A percentile compares a stretch with the other conserved stretches of the same genome.
phyloP scores from a whole-genome alignment of 257 asterid genomes.

The Scutellaria barbata region DNA sequence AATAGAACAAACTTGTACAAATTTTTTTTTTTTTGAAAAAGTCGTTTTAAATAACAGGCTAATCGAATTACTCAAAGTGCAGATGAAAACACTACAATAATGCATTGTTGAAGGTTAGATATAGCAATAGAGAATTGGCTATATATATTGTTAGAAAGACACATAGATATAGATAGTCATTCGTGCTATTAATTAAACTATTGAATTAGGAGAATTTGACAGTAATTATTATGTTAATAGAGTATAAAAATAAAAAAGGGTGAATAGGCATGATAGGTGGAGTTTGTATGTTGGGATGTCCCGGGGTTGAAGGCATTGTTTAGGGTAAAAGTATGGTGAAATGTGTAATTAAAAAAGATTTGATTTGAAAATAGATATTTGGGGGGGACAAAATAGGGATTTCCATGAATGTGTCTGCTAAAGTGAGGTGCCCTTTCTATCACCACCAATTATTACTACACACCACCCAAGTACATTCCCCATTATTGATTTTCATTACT shows the following conservation, averaged over 20 bases:
- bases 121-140: too few relatives aligned
- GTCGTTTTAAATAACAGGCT: too few relatives aligned
- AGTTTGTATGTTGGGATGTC: constrained; percentile 47
- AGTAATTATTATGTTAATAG: too few relatives aligned
- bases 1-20: too few relatives aligned
- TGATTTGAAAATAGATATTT: neutral
- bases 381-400: constrained; percentile 45
- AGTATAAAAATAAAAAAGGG: neutral
- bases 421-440: constrained; percentile 56
- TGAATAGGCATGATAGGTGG: constrained; percentile 47
- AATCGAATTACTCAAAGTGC: too few relatives aligned
- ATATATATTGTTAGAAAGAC: too few relatives aligned
- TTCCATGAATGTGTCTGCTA: constrained; percentile 58
- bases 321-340: constrained; percentile 36
- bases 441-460: constrained; percentile 69
- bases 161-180: too few relatives aligned
- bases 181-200: too few relatives aligned
- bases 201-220: too few relatives aligned
- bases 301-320: constrained; percentile 69
- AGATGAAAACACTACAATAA: too few relatives aligned
- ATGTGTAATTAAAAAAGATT: constrained; percentile 38
- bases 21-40: too few relatives aligned
- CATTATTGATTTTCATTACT: constrained; percentile 47
- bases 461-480: constrained; percentile 62
- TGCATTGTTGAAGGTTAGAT: too few relatives aligned